These are phyloP conservation scores for Leucosporidium scottii DNA, from an alignment of 768 basidiomycete genomes.

Conservation along the genomic window DNA sequence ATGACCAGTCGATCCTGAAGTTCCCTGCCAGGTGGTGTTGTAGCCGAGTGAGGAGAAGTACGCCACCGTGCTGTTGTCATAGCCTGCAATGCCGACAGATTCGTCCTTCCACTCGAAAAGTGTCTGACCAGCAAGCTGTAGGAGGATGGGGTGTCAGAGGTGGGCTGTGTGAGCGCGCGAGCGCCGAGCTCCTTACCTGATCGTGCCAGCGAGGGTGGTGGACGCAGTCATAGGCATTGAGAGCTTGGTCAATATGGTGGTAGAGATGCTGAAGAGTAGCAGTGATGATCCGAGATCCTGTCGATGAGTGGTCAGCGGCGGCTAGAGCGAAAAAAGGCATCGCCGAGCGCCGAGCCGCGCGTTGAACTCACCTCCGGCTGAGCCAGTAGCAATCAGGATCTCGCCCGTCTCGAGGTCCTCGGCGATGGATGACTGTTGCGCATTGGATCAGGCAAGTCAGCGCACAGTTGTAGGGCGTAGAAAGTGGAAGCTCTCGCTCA, in stretches of 20 bases:
- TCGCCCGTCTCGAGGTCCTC: constrained; percentile 43
- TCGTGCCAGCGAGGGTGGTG: constrained; percentile 38
- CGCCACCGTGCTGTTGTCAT: constrained; percentile 35
- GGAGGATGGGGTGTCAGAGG: too few species aligned
- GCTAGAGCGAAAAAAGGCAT: not conserved
- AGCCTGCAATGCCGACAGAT: constrained; percentile 29
- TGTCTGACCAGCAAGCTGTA: constrained; percentile 22
- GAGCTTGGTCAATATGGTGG: constrained; percentile 43
- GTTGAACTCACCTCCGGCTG: constrained; percentile 41
- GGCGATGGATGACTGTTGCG: constrained; percentile 41
- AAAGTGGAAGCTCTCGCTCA: too few species aligned
- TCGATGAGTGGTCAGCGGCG: not conserved
- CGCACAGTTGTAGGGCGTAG: too few species aligned
- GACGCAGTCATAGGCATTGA: constrained; percentile 21
- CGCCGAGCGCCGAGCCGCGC: constrained; percentile 6
- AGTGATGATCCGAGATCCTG: constrained; percentile 41
- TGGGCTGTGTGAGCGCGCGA: too few species aligned
- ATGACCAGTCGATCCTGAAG: constrained; percentile 33
- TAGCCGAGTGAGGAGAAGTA: constrained; percentile 32
- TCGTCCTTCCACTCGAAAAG: constrained; percentile 30
- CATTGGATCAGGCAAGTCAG: too few species aligned
- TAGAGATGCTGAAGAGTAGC: constrained; percentile 44
- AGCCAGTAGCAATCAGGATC: constrained; percentile 44
- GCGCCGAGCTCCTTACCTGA: constrained; percentile 24
- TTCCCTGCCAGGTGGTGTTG: constrained; percentile 35